phyloP scores from a whole-genome alignment of 768 basidiomycete genomes.

The Macrolepiota fuliginosa region DNA sequence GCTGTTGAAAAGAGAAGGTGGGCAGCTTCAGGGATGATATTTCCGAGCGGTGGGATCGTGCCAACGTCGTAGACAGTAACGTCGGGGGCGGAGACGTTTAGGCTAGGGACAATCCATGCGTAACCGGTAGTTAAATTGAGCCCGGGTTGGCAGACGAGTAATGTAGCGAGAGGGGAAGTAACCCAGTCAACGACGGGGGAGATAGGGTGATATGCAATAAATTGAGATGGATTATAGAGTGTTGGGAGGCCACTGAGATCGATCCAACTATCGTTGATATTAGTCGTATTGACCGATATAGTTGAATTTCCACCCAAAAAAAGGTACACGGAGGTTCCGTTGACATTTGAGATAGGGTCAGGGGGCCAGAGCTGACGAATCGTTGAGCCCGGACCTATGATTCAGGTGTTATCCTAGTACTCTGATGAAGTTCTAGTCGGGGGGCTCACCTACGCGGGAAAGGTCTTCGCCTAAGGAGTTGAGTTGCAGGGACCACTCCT shows the following conservation, averaged over 20 bases:
- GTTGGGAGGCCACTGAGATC: background rate
- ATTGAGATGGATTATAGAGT: background rate
- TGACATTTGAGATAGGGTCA: background rate
- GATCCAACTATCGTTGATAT: background rate
- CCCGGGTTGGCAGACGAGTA: background rate
- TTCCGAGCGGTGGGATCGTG: background rate
- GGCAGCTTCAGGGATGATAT: background rate
- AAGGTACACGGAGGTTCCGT: background rate
- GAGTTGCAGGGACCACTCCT: background rate
- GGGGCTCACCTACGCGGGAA: background rate
- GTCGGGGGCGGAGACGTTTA: background rate
- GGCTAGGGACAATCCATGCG: background rate
- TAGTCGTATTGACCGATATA: background rate
- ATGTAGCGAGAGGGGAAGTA: background rate
- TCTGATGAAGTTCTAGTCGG: background rate
- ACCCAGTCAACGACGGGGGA: background rate
- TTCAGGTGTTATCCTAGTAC: background rate
- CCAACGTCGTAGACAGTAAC: background rate
- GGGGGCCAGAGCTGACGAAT: conserved; percentile 2
- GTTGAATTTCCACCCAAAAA: conserved; percentile 2
- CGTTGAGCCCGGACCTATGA: background rate
- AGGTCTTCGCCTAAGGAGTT: background rate
- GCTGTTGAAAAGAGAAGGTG: background rate
- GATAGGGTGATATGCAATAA: background rate
- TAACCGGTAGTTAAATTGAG: background rate